phyloP scores from a whole-genome alignment of 1,284 basidiomycete genomes.

The Puccinia hordei region DNA sequence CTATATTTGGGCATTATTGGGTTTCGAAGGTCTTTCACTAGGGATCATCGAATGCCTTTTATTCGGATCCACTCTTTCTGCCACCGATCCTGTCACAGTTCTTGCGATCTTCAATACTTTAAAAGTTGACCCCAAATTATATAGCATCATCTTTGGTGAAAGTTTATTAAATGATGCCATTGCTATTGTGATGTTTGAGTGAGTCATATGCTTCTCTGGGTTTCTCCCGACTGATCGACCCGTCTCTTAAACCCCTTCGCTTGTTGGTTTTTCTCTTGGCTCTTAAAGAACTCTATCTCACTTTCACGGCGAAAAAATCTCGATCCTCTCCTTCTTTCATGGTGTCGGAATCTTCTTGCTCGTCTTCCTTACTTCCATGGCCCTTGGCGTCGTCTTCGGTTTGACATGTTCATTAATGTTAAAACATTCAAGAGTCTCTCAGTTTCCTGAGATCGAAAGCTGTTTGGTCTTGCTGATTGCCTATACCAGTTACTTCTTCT shows the following conservation, averaged over 20 bases:
- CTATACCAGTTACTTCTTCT: slow-evolving; percentile 98
- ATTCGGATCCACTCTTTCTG: slow-evolving; percentile 93
- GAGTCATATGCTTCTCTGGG: slow-evolving; percentile 62
- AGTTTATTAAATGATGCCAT: slow-evolving; percentile 97
- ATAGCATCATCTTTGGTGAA: slow-evolving; percentile 97
- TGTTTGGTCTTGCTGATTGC: slow-evolving; percentile 91
- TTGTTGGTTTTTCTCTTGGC: background rate
- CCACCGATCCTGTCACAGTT: slow-evolving; percentile 97
- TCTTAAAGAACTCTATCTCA: slow-evolving; percentile 77
- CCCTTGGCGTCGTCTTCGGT: slow-evolving; percentile 86
- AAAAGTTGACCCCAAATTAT: slow-evolving; percentile 97
- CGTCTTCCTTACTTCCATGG: slow-evolving; percentile 91
- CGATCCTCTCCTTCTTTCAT: slow-evolving; percentile 84
- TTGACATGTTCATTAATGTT: slow-evolving; percentile 85
- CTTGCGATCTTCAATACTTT: slow-evolving; percentile 98
- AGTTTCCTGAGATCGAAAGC: slow-evolving; percentile 88
- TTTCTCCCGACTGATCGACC: slow-evolving; percentile 4
- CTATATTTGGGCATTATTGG: slow-evolving; percentile 90
- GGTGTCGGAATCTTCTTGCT: slow-evolving; percentile 94
- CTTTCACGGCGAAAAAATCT: slow-evolving; percentile 88
- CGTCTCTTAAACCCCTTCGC: background rate
- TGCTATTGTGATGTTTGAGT: slow-evolving; percentile 99
- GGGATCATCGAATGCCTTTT: slow-evolving; percentile 87
- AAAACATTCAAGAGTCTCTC: slow-evolving; percentile 86
- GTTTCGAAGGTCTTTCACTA: slow-evolving; percentile 79